Evolutionary conservation across 2,329 filamentous ascomycete genomes (phyloP), one percentile per base, ranked within the genome.

Genomic region (Bipolaris cookei): DNA sequence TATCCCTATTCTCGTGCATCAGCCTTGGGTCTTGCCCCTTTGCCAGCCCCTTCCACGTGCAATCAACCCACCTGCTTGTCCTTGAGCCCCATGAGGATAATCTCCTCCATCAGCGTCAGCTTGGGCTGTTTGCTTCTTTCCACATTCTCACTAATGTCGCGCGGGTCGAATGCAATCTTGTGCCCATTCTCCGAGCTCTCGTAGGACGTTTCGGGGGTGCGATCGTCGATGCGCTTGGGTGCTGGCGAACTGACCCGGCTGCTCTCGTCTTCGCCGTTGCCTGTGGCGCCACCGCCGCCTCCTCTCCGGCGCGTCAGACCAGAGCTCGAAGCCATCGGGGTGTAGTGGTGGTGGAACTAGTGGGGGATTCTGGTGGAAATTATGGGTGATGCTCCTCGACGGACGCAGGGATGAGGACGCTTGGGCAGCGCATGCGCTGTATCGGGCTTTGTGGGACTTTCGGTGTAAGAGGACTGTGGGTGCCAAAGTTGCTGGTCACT

Each of bases 91-190:
- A 99, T 86, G 71, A 99, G 83, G 74, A 99, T 83, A 52, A 99
- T 90, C 81, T 99, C 95, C 81, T 99, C 95, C 95, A 99, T 99
- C 76, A 99, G 83, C 37, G 95, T 99, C 76, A 99, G 83, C 83
- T 98, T 99, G 45, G 95, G 95, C 82, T 98, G 94, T 82, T 97
- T 98, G 84, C 87, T 95, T 76, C 95, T 84, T 83, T 99, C 95
- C 67, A 90, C 92, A 79, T 88, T 97, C 84, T 99, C 95, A 81
- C 90, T 96, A 72, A 99, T 96, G 79, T 99, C 95, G 78, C 94
- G 86, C 58, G 95, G 95, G 78, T 99, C 95, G 77, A 92, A 99
- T 56, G 93, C 95, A 78, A 99, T 98, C 84, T 96, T 97, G 85
- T 98, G 95, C 66, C 95, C 95, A 81, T 97, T 97, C 80, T 96